A percentile compares a stretch with the other conserved stretches of the same genome.
phyloP scores from a whole-genome alignment of 495 filamentous ascomycete species.

The Talaromyces ruber region DNA sequence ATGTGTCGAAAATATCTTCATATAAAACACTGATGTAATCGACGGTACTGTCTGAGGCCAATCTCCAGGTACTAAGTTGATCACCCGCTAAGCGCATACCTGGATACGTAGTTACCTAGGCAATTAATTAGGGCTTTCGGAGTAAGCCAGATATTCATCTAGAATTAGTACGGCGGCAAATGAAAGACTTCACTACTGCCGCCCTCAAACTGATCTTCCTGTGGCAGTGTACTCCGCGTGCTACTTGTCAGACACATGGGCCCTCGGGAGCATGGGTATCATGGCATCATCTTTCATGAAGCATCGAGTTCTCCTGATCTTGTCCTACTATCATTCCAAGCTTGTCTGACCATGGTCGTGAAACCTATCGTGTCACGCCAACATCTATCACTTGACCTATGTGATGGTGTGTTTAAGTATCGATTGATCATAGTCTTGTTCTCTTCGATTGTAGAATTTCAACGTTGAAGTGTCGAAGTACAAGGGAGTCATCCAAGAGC shows the following conservation, averaged over 20 bases:
- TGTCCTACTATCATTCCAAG: not conserved
- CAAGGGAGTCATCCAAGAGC: no score
- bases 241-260: not conserved
- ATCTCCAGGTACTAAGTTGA: not conserved
- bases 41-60: no score
- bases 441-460: no score
- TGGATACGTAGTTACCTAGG: not conserved
- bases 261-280: not conserved
- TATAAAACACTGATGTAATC: no score
- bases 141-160: not conserved
- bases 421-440: no score
- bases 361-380: not conserved
- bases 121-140: not conserved
- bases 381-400: not conserved
- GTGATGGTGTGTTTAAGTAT: not conserved
- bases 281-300: not conserved
- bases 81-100: not conserved
- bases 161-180: not conserved
- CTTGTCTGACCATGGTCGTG: not conserved
- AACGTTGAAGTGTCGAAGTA: no score
- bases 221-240: not conserved
- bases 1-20: no score
- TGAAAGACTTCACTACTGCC: not conserved
- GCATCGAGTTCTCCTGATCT: no score
- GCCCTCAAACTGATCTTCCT: not conserved